A percentile compares a stretch with the other conserved stretches of the same genome.
These are phyloP conservation scores for Nakaseomyces sp. DNA, from an alignment of 1,139 yeast species.

Conservation along the genomic window DNA sequence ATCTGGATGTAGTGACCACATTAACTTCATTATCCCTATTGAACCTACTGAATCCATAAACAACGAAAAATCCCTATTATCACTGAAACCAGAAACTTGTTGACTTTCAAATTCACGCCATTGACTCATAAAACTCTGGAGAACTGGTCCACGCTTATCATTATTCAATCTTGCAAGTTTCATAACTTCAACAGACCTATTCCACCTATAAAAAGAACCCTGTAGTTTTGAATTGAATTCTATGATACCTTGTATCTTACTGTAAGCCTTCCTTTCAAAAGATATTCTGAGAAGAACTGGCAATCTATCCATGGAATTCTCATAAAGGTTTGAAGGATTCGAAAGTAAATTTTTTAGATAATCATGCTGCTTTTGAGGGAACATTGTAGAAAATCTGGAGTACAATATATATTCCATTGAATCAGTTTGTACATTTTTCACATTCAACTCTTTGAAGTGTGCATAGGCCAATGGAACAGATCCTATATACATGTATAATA, in stretches of 20 bases:
- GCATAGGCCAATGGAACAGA: slow-evolving; percentile 40
- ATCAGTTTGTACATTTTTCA: slow-evolving; percentile 75
- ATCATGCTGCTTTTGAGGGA: slow-evolving; percentile 31
- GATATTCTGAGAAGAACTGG: slow-evolving; percentile 23
- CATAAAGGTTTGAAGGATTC: slow-evolving; percentile 17
- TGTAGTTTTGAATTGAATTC: slow-evolving; percentile 20
- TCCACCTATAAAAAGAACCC: slow-evolving; percentile 22
- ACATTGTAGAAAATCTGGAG: slow-evolving; percentile 39
- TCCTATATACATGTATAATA: slow-evolving; percentile 54
- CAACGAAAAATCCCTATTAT: slow-evolving; percentile 26
- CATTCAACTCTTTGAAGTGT: slow-evolving; percentile 47
- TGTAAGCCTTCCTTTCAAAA: slow-evolving; percentile 25
- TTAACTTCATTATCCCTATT: slow-evolving; percentile 11
- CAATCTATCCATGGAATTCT: slow-evolving; percentile 18
- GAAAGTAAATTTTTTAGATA: slow-evolving; percentile 12
- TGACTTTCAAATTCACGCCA: slow-evolving; percentile 10
- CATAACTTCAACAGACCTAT: slow-evolving; percentile 15
- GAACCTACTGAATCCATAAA: slow-evolving; percentile 9
- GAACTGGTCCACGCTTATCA: slow-evolving; percentile 21
- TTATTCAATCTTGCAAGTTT: slow-evolving; percentile 26
- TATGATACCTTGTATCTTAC: slow-evolving; percentile 27
- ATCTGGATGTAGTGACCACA: slow-evolving; percentile 15
- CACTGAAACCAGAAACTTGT: slow-evolving; percentile 12
- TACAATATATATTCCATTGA: slow-evolving; percentile 53
- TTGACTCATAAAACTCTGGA: slow-evolving; percentile 13